phyloP scores from a whole-genome alignment of 164 flowering plant genomes.

The Vitis amurensis region DNA sequence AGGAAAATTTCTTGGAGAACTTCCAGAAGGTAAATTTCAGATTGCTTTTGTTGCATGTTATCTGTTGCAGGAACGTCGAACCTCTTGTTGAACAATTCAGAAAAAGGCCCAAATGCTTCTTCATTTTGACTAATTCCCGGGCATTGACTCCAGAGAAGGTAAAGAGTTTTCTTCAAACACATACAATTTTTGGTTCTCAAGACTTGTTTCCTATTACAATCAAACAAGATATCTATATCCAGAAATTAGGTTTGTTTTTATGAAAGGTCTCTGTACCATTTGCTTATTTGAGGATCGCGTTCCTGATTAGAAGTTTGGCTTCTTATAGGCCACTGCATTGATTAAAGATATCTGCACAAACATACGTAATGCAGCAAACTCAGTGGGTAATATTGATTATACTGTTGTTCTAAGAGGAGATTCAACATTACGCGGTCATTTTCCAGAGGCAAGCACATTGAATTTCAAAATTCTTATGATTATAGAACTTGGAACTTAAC shows the following conservation, averaged over 20 bases:
- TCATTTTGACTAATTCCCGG: conserved; percentile 95
- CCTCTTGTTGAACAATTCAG: conserved; percentile 77
- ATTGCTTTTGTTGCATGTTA: not conserved
- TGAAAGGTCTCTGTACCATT: not conserved
- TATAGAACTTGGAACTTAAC: not conserved
- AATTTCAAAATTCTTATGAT: not conserved
- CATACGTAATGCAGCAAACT: conserved; percentile 62
- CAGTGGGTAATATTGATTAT: conserved; percentile 50
- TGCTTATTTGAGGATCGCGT: conserved; percentile 4
- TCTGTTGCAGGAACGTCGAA: conserved; percentile 63
- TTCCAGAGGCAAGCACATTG: conserved; percentile 79
- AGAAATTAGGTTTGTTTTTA: not conserved
- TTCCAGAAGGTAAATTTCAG: not conserved
- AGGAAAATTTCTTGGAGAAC: not conserved
- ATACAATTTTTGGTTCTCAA: not conserved
- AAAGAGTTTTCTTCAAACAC: conserved; percentile 6
- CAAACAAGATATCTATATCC: not conserved
- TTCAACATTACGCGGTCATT: conserved; percentile 97
- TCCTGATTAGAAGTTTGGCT: conserved; percentile 10
- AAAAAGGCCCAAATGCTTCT: conserved; percentile 78
- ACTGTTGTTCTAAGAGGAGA: conserved; percentile 97
- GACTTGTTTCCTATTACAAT: not conserved
- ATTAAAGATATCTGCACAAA: conserved; percentile 77
- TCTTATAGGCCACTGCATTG: conserved; percentile 71
- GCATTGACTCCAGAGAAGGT: conserved; percentile 91